Base-by-base conservation (phyloP, 2,329 filamentous ascomycete genomes). In the Pezicula rhizophila region DNA sequence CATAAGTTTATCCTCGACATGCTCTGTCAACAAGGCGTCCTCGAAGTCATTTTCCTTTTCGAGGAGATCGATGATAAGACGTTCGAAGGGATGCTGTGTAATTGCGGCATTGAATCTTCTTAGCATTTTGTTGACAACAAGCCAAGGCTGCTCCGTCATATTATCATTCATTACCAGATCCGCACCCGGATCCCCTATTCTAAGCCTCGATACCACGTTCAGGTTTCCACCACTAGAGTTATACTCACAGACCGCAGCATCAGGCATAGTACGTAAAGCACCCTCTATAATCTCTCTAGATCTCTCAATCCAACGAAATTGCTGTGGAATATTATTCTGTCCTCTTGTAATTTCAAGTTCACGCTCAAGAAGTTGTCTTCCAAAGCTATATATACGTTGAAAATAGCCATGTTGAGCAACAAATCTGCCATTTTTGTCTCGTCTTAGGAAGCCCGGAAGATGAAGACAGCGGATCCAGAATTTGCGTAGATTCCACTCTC, bases 1-100 rank as follows among this genome's bases (percentile, higher is more conserved):
- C n/a, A 55, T 38, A 10, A 57, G 49, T 41, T 47, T 56, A 37
- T 53, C 48, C 26, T 52, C 42, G 4, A 48, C 37, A 33, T 54
- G 47, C 15, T 52, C 47, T 2, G 26, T 18, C 2, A 39, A 11
- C 1, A 51, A 39, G 5, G 28, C 18, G 12, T 41, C 5, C 31
- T 53, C 51, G 10, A 53, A 46, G 3, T 11, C n/a, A 8, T 48
- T 25, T 34, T 48, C 45, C 18, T 26, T 48, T 5, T 18, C 17
- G 10, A 53, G 12, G n/a, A 53, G 43, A 20, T 48, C 46, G n/a
- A 48, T 28, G 10, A 48, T n/a, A 2, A 50, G 26, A 14, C 33
- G 23, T 26, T 48, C 37, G 17, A 47, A 42, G 8, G 34, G 48
- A 17, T 28, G n/a, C 10, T 12, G 4, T 25, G 10, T n/a, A 17